Base-by-base conservation (phyloP, 345 rosid species). In the Iberis pinnata region DNA sequence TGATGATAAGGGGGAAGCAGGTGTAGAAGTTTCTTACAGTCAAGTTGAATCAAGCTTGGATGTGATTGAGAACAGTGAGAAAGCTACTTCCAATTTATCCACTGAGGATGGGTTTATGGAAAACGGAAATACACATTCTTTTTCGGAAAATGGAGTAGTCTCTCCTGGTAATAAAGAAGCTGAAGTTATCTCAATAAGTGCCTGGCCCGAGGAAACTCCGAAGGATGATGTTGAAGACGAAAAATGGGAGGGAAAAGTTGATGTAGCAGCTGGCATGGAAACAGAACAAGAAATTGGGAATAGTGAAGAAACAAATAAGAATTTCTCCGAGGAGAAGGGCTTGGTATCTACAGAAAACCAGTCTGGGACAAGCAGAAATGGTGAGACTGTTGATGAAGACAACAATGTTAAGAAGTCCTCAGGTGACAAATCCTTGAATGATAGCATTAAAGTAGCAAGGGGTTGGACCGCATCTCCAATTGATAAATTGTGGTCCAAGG, bases 71-170 rank as follows among this genome's bases (percentile, higher is more conserved):
- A 58, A 41, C n/a, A 38, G 43, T 18, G 82, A 74, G 53, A 67
- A 50, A 54, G 68, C 69, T 51, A 76, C 64, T 14, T 71, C 78
- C 49, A 83, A 78, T 39, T 77, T 25, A 57, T 70, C 35, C 15
- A 41, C 11, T 43, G 71, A 36, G 12, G 67, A 59, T 48, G 49
- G 11, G 41, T 55, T 33, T 40, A 53, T 58, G 45, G 60, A 41
- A 38, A 46, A 67, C 5, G 56, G 56, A 53, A 45, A 15, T 25
- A 8, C 50, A 1, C 39, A 31, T 50, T 56, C 64, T 1, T 1
- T 26, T 20, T 26, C 14, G 15, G 60, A 31, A 25, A 56, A 56
- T 50, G 68, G 73, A 26, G 8, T 1, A 0, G 14, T 1, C 25
- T 25, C 49, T 62, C 32, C 48, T 14, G 37, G 18, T 25, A 19